Base-by-base conservation (phyloP, 1,139 yeast genomes). In the Meyerozyma carpophila region DNA sequence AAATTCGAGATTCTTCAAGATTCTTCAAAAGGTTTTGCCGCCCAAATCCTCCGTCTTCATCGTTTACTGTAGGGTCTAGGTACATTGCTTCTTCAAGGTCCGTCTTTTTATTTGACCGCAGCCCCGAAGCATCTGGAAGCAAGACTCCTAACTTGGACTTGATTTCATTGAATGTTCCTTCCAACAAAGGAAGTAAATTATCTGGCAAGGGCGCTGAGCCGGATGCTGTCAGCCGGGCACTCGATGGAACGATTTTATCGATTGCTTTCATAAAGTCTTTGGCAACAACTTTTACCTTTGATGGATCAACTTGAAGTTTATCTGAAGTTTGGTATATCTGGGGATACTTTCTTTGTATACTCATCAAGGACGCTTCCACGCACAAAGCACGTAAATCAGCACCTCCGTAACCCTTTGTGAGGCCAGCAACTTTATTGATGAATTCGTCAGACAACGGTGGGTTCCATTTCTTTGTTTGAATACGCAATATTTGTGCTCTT, bases 391-490 rank as follows among this genome's bases (percentile, higher is more conserved):
- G 73, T 50, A 94, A 70, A 63, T 93, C 99, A 3, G 99, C 98
- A 67, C 99, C 99, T 34, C 98, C 98, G 57, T 89, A 94, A 0
- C 98, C 98, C 59, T 91, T 93, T 0, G 99, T 91, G 46, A 89
- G 68, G 11, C 74, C 73, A 0, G 98, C 94, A 40, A 93, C 74
- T 45, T 82, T 81, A 3, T 75, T 74, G 8, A 88, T 58, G 52
- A 93, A 86, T 8, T 62, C 67, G 0, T 71, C 71, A 1, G 78
- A 62, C 43, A 86, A 64, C 0, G 85, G 84, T 2, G 95, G 95
- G 5, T 73, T 73, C 99, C 99, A 93, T 57, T 85, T 86, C 48
- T 77, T 78, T 16, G 98, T 94, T 56, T 93, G 97, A 51, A 93
- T 93, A 43, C 77, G 65, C 44, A 93, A 65, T 45, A 93, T 93